Base-by-base conservation (phyloP, 1,284 basidiomycete species). In the Trichosporon sp. region DNA sequence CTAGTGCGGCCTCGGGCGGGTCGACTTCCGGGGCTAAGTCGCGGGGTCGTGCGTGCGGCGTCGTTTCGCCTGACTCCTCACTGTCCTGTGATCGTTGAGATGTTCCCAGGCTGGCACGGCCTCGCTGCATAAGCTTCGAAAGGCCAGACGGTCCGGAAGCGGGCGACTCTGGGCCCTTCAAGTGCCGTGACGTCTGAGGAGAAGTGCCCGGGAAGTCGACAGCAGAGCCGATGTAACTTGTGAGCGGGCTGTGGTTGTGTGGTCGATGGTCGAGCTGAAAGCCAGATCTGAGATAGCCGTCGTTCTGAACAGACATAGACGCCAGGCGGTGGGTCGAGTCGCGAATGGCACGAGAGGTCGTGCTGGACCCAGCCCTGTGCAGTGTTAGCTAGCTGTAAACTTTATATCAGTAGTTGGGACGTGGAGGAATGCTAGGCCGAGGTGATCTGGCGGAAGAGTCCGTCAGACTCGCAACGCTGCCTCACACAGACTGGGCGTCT, bases 281-380 rank as follows among this genome's bases (percentile, higher is more conserved):
- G 27, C 59, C 63, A 36, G 49, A 54, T 10, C n/a, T 54, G 27
- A 54, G 10, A 31, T 54, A 54, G 16, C 49, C 49, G 49, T 16
- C 31, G 25, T 29, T 54, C 29, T 54, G 49, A 29, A 54, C 49
- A 5, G 76, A 76, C 66, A 78, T 69, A n/a, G 74, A 76, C 2
- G 78, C 78, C 3, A 79, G 73, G 31, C 78, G 74, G 49, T 76
- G 74, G 29, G 76, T 72, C 10, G 73, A 74, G 33, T 77, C 74
- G 40, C 78, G 71, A 33, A 78, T 79, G 13, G 75, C 73, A 19
- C 71, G 71, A 8, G 70, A 69, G 2, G 73, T 62, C 25, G 58
- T 29, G 52, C 63, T 68, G 21, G 63, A 54, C 3, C 36, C 36
- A n/a, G 36, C 16, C 10, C 40, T 44, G 40, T 16, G 40, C 40